These are phyloP conservation scores for Talaromyces piceae DNA, from an alignment of 2,329 filamentous ascomycete species.

Conservation along the genomic window DNA sequence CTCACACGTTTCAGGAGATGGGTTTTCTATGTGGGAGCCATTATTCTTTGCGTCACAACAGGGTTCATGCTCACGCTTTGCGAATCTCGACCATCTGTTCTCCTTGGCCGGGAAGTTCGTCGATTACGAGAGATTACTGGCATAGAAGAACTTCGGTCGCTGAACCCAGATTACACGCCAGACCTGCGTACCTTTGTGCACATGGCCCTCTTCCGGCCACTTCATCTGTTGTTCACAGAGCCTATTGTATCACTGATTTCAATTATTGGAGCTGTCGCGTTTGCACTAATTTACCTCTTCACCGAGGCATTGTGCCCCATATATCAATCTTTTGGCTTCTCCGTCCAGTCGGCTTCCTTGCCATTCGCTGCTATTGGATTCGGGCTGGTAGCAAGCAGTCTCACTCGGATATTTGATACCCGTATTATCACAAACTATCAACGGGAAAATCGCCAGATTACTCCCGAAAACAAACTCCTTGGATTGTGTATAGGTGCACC, in stretches of 20 bases:
- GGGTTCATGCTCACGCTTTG: slow-evolving; percentile 31
- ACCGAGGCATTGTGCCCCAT: slow-evolving; percentile 37
- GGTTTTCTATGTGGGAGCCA: slow-evolving; percentile 39
- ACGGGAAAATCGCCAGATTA: slow-evolving; percentile 16
- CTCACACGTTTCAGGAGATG: slow-evolving; percentile 29
- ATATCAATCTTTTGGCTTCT: slow-evolving; percentile 32
- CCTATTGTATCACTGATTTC: slow-evolving; percentile 41
- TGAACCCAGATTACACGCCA: slow-evolving; percentile 36
- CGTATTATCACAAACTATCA: slow-evolving; percentile 23
- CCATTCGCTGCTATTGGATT: slow-evolving; percentile 35
- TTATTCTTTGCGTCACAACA: slow-evolving; percentile 28
- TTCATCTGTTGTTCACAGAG: slow-evolving; percentile 39
- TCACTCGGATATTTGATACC: slow-evolving; percentile 39
- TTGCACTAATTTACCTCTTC: slow-evolving; percentile 44
- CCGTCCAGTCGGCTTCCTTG: slow-evolving; percentile 27
- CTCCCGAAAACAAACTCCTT: slow-evolving; percentile 42
- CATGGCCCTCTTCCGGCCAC: slow-evolving; percentile 35
- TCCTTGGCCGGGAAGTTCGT: slow-evolving; percentile 31
- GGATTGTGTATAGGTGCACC: slow-evolving; percentile 43
- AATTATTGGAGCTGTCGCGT: slow-evolving; percentile 37
- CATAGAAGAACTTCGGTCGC: slow-evolving; percentile 18
- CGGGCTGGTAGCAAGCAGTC: slow-evolving; percentile 35
- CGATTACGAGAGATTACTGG: slow-evolving; percentile 21
- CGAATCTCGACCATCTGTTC: slow-evolving; percentile 40
- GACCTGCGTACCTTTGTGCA: slow-evolving; percentile 30